These are phyloP conservation scores for Prunus salicina DNA, from an alignment of 306 rosid genomes.

Conservation along the genomic window DNA sequence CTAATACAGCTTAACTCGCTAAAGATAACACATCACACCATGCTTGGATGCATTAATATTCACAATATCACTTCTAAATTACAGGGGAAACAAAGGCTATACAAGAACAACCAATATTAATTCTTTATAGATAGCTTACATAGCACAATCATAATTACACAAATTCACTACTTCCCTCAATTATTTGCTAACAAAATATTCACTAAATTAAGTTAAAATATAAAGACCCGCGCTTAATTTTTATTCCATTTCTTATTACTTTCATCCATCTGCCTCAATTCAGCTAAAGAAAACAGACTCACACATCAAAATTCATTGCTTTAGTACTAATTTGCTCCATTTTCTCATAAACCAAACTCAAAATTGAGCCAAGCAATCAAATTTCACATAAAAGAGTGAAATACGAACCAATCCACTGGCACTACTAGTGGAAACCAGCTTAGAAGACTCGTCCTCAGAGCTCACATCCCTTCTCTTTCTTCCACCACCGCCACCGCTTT, in stretches of 20 bases:
- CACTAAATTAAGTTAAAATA: not conserved
- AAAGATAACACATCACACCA: not conserved
- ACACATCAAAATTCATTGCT: not conserved
- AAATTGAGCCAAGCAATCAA: conserved; percentile 16
- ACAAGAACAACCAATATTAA: not conserved
- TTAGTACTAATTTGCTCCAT: not conserved
- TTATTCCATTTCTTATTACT: not conserved
- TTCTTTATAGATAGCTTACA: not conserved
- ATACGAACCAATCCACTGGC: conserved; percentile 58
- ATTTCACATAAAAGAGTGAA: not conserved
- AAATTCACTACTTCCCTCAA: not conserved
- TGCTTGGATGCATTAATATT: not conserved
- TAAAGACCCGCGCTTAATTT: not conserved
- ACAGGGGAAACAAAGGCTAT: not conserved
- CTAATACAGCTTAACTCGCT: not conserved
- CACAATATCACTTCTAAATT: conserved; percentile 1
- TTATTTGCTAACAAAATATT: not conserved
- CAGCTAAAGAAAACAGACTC: no score
- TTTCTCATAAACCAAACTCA: conserved; percentile 1
- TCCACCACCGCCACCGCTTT: conserved; percentile 31
- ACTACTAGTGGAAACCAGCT: conserved; percentile 52
- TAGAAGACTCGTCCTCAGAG: conserved; percentile 70
- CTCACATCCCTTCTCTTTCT: conserved; percentile 61
- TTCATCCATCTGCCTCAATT: not conserved
- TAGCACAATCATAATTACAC: not conserved